Conservation (phyloP, 148 eudicot species). For the Beta vulgaris region DNA sequence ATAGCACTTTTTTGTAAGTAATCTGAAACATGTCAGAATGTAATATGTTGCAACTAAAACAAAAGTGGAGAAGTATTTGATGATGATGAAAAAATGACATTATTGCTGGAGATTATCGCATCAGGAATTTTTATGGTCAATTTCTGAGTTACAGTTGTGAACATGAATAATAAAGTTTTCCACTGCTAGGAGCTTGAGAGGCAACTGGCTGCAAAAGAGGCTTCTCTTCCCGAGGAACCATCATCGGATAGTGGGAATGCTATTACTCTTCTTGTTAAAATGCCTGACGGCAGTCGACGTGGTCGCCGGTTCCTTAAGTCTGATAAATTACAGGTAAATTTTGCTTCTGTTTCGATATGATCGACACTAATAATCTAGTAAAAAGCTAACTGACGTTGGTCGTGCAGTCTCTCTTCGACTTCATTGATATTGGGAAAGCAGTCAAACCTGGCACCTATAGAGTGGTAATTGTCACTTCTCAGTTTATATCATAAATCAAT, state of each 20-base stretch:
- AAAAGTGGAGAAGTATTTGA: too few species aligned
- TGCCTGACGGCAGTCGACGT: constrained; percentile 93
- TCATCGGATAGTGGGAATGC: constrained; percentile 71
- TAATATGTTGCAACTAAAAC: too few species aligned
- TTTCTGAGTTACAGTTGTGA: neutral
- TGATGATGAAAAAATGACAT: neutral
- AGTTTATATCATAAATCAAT: neutral
- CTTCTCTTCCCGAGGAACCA: constrained; percentile 94
- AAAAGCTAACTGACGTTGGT: constrained; percentile 19
- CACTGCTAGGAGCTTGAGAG: constrained; percentile 76
- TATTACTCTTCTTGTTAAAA: constrained; percentile 76
- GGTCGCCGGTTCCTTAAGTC: constrained; percentile 80
- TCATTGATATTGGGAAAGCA: constrained; percentile 79
- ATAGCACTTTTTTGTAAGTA: too few species aligned
- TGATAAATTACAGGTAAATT: constrained; percentile 80
- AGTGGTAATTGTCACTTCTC: constrained; percentile 53
- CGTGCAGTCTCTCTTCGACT: constrained; percentile 77
- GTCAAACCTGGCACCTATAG: constrained; percentile 83
- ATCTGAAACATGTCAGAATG: too few species aligned
- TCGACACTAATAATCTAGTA: constrained; percentile 7
- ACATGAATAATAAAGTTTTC: neutral
- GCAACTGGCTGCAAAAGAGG: constrained; percentile 84
- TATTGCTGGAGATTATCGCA: neutral
- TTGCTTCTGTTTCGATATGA: constrained; percentile 8
- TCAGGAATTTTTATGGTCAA: neutral